Evolutionary conservation across 345 rosid species (phyloP), one percentile per base, ranked within the genome.

Genomic region (Acer negundo): DNA sequence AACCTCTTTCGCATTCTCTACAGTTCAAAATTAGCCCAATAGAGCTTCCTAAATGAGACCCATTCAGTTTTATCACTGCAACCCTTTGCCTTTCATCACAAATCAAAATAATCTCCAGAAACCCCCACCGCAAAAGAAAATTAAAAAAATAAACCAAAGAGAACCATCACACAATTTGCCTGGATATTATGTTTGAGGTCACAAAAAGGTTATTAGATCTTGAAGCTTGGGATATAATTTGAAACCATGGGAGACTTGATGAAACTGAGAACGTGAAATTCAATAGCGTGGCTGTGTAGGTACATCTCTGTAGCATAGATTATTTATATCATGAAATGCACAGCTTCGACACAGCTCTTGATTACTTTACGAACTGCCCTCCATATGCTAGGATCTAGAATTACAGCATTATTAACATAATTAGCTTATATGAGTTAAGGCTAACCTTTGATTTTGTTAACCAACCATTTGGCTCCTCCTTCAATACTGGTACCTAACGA

Each of bases 401-500:
- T 51, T 75, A 51, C 10, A n/a, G 28, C 38, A 65, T 53, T 19
- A 67, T 3, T 62, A 17, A 10, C 11, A 49, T 64, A 10, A 49
- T 7, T 62, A 19, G 49, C 38, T 24, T 20, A 8, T 5, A 72
- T 16, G 17, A 42, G 65, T n/a, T 63, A 71, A n/a, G 73, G 65
- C 82, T 17, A 72, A 92, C 99, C 99, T 96, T 94, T 96, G 67
- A 96, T 40, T 83, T 92, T 96, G 87, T 91, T 94, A 73, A 96
- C 99, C 84, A 94, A 67, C 97, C 97, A 94, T 79, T 89, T 96
- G 56, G 98, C 83, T 80, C 98, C 97, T 80, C 95, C 97, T 89
- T 88, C 93, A 77, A 92, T 90, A 83, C 97, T 92, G 83, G 77
- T 88, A 10, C 92, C 89, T 80, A 94, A 16, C 24, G 98, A 94